Base-by-base conservation (phyloP, 164 flowering plant genomes). In the Euptelea pleiosperma region DNA sequence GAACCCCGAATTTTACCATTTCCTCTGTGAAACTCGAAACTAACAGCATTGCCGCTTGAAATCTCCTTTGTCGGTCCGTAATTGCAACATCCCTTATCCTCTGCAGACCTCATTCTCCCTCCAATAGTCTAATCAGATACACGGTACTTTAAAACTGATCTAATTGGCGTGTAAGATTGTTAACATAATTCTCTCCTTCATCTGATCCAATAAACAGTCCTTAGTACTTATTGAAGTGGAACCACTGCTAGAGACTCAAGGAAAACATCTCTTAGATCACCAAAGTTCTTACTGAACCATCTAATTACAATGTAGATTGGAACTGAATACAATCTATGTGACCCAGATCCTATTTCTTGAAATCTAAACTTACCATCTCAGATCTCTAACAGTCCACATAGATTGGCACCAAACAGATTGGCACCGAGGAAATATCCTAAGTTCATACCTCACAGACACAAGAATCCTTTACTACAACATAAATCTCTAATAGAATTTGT, bases 11-110 rank as follows among this genome's bases (percentile, higher is more conserved):
- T 75, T 18, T 49, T 30, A 9, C 73, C 78, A 59, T 73, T 82
- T 30, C 77, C 83, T 68, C 78, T 82, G 33, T 79, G 90, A 68
- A 86, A 88, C 80, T 91, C 94, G 44, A 86, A 88, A 53, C 57
- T 70, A 48, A 69, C 52, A 4, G 64, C 64, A 59, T 67, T 72
- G 31, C 63, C 63, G 14, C 55, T 72, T 26, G 82, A 59, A 29
- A 63, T 74, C 50, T 79, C 87, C 39, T 70, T 67, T 2, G 70
- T 29, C 24, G 76, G 52, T 33, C 79, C 82, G 55, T 76, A 47
- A 52, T 63, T 77, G 52, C 61, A 76, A 57, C 81, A 78, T 9
- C 79, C 76, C 65, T 89, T 86, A 43, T 80, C 87, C 67, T 86
- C 90, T 6, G 70, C 52, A 55, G 86, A 72, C 65, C 80, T 86